Evolutionary conservation across 306 rosid genomes (phyloP), one percentile per base, ranked within the genome.

Genomic region (Malus domestica): DNA sequence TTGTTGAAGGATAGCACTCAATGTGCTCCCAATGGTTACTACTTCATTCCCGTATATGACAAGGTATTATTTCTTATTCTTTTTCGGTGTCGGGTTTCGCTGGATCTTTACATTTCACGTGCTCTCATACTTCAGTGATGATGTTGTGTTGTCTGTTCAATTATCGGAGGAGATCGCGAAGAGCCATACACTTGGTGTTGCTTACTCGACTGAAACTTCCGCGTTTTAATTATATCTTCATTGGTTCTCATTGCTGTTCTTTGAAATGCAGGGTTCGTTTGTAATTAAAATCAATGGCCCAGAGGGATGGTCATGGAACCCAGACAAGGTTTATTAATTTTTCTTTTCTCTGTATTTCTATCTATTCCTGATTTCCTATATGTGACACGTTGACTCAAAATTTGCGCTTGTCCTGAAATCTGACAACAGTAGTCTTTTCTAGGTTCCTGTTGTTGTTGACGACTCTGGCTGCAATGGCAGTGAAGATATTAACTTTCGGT

Each of bases 21-120:
- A 55, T 96, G 99, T 83, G 96, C 98, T 80, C 99, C 99, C 19
- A 96, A 92, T 82, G 99, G 99, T 77, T 92, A 96, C 82, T 96
- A 96, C 88, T 96, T 96, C 85, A 92, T 96, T 87, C 99, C 99
- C 10, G 99, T 96, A 14, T 96, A 96, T 29, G 98, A 96, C 85
- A 96, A 92, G 99, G 99, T 96, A 76, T 71, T 71, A 49, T 20
- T 38, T 80, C 23, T 0, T 69, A 14, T 25, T 46, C 20, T 18
- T 19, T 22, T 38, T 19, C 2, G 12, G 8, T 10, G 2, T 2
- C 2, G 68, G 68, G 7, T 63, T 63, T 30, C 3, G 19, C 54
- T 14, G 35, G 1, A 6, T 49, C 30, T 62, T n/a, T 49, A 4
- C 8, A 2, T 18, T 18, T 51, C 32, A 18, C 54, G 0, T 46